Percentiles rank a stretch among this genome's conserved stretches.
Conservation (phyloP, 495 filamentous ascomycete species). For the Articulospora tetracladia region DNA sequence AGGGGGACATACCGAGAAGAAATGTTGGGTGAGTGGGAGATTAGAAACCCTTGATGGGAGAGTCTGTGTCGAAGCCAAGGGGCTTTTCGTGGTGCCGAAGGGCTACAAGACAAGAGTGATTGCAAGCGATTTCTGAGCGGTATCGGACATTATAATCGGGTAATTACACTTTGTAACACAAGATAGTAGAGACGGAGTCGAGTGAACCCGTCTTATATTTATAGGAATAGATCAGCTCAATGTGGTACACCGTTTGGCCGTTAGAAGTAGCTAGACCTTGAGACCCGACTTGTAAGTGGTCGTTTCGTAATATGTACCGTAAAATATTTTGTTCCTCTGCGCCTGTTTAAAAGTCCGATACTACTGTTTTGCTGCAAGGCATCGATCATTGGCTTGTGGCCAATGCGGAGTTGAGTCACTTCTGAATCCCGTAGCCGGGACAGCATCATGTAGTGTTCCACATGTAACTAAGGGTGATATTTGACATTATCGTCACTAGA, state of each 20-base stretch:
- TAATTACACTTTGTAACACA: neutral
- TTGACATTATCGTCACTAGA: too few relatives aligned
- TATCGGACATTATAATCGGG: neutral
- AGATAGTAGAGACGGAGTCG: neutral
- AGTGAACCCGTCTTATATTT: neutral
- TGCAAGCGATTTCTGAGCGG: neutral
- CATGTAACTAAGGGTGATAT: too few relatives aligned
- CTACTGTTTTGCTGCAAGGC: too few relatives aligned
- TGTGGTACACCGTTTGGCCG: neutral
- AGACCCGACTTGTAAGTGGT: too few relatives aligned
- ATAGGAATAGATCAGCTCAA: neutral
- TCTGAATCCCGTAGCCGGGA: too few relatives aligned
- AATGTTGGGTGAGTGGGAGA: conserved; percentile 55
- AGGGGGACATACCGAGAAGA: conserved; percentile 51
- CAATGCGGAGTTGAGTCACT: too few relatives aligned
- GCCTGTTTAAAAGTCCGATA: too few relatives aligned
- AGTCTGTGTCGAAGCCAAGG: conserved; percentile 52
- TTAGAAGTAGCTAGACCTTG: too few relatives aligned
- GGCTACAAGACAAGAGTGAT: conserved; percentile 1
- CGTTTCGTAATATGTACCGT: too few relatives aligned
- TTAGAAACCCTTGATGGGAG: conserved; percentile 50
- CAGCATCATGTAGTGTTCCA: too few relatives aligned
- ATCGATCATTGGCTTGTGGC: too few relatives aligned
- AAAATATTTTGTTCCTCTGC: too few relatives aligned
- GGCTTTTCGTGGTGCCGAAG: conserved; percentile 54